Base-by-base conservation (phyloP, 148 eudicot genomes). In the Vaccinium darrowii region DNA sequence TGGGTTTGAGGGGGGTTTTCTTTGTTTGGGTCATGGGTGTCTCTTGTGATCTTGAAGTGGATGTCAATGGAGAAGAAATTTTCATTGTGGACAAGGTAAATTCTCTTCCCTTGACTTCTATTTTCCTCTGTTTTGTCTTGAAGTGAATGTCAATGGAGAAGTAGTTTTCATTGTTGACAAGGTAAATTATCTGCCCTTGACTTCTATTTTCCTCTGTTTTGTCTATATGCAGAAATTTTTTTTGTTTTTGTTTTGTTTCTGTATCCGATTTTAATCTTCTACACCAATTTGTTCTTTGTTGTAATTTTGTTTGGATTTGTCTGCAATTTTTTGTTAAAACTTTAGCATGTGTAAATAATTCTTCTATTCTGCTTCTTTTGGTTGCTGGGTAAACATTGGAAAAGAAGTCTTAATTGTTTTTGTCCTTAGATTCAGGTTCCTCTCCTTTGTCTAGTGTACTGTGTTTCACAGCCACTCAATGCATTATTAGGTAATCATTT, bases 81-180 rank as follows among this genome's bases (percentile, higher is more conserved):
- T 93, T 93, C 92, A 88, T 93, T 87, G 93, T 95, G 81, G 88
- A 93, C 89, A 93, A 95, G 96, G 98, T 95, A 89, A 82, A n/a
- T 52, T 67, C 81, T 87, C 82, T 76, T 12, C 39, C 33, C 73
- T 62, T 76, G 80, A 73, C n/a, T 83, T 53, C 63, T 53, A 25
- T 78, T 39, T 79, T 7, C 53, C 43, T 83, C 81, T 2, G 4
- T 36, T 36, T 90, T 89, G 85, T 90, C 93, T 95, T 88, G 88
- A 95, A 92, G 95, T 95, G 79, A 92, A 95, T 91, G 94, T 95
- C 69, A 95, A 95, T 91, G 98, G 96, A 23, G 96, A 93, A 92
- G 94, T 89, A 83, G 54, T 89, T 86, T 93, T 93, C 92, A 88
- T 93, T 87, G 93, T 95, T 81, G 88, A 93, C 89, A 93, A 95